Evolutionary conservation across 345 rosid species (phyloP).

Genomic region (Hibiscus trionum): DNA sequence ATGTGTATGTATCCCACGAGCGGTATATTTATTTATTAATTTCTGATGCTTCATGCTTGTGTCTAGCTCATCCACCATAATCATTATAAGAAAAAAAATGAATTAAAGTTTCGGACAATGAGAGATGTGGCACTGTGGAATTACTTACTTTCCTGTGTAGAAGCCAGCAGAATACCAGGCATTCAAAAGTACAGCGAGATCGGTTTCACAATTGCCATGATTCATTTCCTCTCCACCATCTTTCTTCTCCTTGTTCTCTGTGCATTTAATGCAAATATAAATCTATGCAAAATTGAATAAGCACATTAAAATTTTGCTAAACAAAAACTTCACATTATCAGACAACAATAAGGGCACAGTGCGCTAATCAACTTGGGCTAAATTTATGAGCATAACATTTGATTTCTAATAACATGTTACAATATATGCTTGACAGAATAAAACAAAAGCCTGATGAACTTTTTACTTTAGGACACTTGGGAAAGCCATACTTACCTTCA

Average conservation of each 20-base stretch:
- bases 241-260: conserved; percentile 26
- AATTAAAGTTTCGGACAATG: background rate
- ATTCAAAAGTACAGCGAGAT: conserved; percentile 43
- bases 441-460: background rate
- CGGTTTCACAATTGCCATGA: conserved; percentile 30
- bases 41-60: background rate
- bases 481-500: conserved; percentile 25
- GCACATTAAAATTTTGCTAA: background rate
- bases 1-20: background rate
- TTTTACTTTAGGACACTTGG: background rate
- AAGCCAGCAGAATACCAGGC: conserved; percentile 67
- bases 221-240: conserved; percentile 24
- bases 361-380: background rate
- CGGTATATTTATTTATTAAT: background rate
- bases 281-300: background rate
- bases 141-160: conserved; percentile 55
- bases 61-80: background rate
- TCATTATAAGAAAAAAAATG: background rate
- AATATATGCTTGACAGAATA: background rate
- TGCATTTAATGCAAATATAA: conserved; percentile 11
- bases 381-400: background rate
- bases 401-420: background rate
- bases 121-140: background rate
- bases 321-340: background rate
- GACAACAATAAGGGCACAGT: background rate